These are phyloP conservation scores for Penicillium cosmopolitanum DNA, from an alignment of 495 filamentous ascomycete genomes.

Conservation along the genomic window DNA sequence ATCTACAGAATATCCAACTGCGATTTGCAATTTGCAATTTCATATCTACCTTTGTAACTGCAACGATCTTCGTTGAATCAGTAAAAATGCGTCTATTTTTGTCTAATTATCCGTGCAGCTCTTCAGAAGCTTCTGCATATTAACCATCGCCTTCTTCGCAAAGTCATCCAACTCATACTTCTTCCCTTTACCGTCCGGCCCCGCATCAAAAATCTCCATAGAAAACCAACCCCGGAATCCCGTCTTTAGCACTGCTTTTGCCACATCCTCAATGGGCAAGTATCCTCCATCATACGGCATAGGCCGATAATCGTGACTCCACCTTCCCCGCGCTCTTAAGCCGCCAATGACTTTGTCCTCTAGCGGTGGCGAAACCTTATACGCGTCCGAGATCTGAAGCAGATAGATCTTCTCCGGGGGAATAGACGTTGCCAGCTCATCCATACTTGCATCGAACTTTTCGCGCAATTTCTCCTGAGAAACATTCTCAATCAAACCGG, in stretches of 20 bases:
- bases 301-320: conserved; percentile 75
- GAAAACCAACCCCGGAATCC: conserved; percentile 76
- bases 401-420: conserved; percentile 75
- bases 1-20: conserved; percentile 9
- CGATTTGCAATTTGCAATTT: not conserved
- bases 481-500: conserved; percentile 57
- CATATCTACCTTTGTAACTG: too few species aligned
- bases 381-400: conserved; percentile 81
- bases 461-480: conserved; percentile 47
- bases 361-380: conserved; percentile 59
- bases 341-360: conserved; percentile 47
- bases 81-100: not conserved
- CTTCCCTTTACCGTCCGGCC: conserved; percentile 58
- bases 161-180: conserved; percentile 62
- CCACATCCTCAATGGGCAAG: conserved; percentile 68
- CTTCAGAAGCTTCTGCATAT: conserved; percentile 55
- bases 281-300: conserved; percentile 75
- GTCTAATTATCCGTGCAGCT: conserved; percentile 37
- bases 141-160: conserved; percentile 63
- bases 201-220: conserved; percentile 77
- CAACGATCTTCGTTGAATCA: not conserved
- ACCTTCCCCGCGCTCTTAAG: conserved; percentile 61
- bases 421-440: conserved; percentile 56
- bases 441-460: conserved; percentile 56
- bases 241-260: conserved; percentile 67